Conservation (phyloP, 2,329 filamentous ascomycete species). For the Beauveria sp. region DNA sequence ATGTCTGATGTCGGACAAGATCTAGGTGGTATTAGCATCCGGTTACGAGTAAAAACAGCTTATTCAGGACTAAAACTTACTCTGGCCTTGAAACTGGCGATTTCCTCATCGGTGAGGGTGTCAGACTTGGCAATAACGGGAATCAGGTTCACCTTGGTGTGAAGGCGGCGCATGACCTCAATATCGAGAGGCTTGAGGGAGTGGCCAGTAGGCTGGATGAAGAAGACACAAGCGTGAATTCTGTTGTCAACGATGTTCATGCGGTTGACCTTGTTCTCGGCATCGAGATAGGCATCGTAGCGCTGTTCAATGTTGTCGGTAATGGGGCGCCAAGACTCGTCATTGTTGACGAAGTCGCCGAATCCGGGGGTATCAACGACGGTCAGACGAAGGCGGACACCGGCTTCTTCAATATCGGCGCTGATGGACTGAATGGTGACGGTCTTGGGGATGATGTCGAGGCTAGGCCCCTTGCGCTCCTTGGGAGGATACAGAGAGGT, state of each 20-base stretch:
- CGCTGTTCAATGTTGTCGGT: constrained; percentile 99
- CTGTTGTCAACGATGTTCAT: constrained; percentile 99
- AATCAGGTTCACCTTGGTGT: constrained; percentile 99
- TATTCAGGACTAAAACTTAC: constrained; percentile 47
- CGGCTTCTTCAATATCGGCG: constrained; percentile 96
- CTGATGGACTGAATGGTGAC: constrained; percentile 93
- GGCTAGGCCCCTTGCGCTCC: constrained; percentile 94
- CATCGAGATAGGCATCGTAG: constrained; percentile 95
- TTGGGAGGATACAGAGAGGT: constrained; percentile 97
- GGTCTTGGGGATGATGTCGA: constrained; percentile 98
- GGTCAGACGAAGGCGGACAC: constrained; percentile 88
- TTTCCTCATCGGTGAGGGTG: constrained; percentile 95
- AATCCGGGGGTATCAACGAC: constrained; percentile 98
- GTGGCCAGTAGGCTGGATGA: constrained; percentile 98
- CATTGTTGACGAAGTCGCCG: constrained; percentile 99
- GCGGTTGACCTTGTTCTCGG: constrained; percentile 99
- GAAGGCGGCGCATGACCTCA: constrained; percentile 97
- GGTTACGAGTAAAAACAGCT: neutral
- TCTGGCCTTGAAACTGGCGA: constrained; percentile 87
- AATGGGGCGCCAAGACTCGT: constrained; percentile 98
- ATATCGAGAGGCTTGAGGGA: constrained; percentile 97
- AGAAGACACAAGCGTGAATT: constrained; percentile 98
- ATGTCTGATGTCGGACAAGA: constrained; percentile 91
- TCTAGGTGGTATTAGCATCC: constrained; percentile 45
- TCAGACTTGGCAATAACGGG: constrained; percentile 98